Evolutionary conservation across 75 land plant genomes (phyloP).

Genomic region (Pinus taeda): DNA sequence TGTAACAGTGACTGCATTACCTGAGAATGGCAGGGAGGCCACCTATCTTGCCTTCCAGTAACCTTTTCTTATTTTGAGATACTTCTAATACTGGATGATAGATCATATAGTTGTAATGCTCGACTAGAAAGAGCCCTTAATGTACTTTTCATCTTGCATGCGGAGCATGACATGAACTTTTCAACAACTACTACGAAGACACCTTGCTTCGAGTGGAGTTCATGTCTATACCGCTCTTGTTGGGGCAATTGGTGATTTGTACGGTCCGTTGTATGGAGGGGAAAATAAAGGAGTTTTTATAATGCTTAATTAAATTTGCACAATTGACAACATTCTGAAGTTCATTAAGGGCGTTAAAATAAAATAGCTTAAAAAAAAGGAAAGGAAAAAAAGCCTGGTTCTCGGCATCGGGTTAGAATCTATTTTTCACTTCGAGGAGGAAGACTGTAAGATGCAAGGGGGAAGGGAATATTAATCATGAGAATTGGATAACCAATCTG

Average conservation of each 20-base stretch:
- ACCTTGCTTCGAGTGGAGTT: conserved; percentile 99
- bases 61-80: too few relatives aligned
- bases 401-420: too few relatives aligned
- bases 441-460: too few relatives aligned
- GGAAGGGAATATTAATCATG: too few relatives aligned
- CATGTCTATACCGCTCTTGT: conserved; percentile 98
- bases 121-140: conserved; percentile 86
- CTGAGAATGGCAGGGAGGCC: too few relatives aligned
- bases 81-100: conserved; percentile 31
- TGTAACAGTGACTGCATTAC: too few relatives aligned
- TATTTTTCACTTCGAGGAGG: too few relatives aligned
- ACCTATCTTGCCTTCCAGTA: too few relatives aligned
- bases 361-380: too few relatives aligned
- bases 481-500: too few relatives aligned
- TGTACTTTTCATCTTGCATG: conserved; percentile 92
- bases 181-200: conserved; percentile 96
- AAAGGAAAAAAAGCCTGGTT: too few relatives aligned
- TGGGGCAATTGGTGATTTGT: conserved; percentile 97
- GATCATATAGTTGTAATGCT: conserved; percentile 83
- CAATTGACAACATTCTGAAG: conserved; percentile 85
- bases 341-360: conserved; percentile 97
- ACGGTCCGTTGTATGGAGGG: conserved; percentile 99
- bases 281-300: conserved; percentile 98
- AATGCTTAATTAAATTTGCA: conserved; percentile 91
- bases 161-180: conserved; percentile 99